Conservation (phyloP, 805 yeast species). For the Monosporozyma solicola region DNA sequence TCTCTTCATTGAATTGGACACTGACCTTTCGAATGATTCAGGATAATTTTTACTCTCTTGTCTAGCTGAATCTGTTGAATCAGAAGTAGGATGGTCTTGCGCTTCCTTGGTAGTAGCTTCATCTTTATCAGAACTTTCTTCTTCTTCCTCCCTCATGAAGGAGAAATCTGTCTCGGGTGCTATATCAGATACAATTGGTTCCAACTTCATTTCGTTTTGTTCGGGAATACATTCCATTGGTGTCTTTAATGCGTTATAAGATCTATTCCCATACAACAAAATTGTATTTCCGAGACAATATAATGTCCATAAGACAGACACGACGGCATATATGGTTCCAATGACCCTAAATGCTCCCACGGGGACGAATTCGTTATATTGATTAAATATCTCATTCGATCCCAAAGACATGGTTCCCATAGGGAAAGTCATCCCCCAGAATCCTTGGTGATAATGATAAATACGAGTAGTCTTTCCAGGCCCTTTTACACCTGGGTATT, state of each 20-base stretch:
- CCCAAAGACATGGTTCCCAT: slow-evolving; percentile 72
- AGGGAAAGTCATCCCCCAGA: slow-evolving; percentile 90
- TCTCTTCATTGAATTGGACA: neutral
- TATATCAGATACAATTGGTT: neutral
- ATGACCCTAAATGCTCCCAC: slow-evolving; percentile 53
- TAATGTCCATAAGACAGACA: slow-evolving; percentile 39
- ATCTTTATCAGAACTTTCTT: neutral
- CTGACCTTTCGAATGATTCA: neutral
- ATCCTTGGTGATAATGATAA: slow-evolving; percentile 39
- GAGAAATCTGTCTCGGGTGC: slow-evolving; percentile 1
- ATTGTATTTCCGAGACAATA: slow-evolving; percentile 29
- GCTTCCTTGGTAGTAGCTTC: neutral
- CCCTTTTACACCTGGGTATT: slow-evolving; percentile 8
- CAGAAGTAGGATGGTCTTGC: neutral
- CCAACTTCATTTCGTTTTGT: neutral
- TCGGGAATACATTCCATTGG: neutral
- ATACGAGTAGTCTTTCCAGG: slow-evolving; percentile 16
- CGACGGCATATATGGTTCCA: slow-evolving; percentile 52
- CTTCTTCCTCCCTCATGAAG: neutral
- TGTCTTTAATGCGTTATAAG: neutral
- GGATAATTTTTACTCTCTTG: neutral
- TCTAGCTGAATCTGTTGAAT: neutral
- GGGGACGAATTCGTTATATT: slow-evolving; percentile 32
- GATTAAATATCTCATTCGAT: slow-evolving; percentile 40
- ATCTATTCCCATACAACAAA: neutral